Percentiles rank a stretch among this genome's conserved stretches.
Conservation (phyloP, 148 eudicot genomes). For the Limonium bicolor region DNA sequence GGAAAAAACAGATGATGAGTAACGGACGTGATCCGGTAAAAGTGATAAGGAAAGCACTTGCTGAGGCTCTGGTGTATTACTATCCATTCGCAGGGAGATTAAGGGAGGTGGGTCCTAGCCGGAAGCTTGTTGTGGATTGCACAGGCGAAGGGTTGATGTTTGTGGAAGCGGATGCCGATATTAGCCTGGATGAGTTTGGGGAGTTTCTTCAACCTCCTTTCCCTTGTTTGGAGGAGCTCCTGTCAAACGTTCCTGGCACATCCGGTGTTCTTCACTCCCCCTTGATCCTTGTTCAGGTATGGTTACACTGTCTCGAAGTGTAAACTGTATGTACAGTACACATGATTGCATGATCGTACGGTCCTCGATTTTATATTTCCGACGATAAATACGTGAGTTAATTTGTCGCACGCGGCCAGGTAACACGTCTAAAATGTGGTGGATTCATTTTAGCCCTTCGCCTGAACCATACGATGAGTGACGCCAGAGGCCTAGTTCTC, state of each 20-base stretch:
- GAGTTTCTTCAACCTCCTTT: constrained; percentile 10
- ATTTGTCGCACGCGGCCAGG: too few species aligned
- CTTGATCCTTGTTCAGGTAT: constrained; percentile 18
- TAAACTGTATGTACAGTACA: too few species aligned
- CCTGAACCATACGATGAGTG: neutral
- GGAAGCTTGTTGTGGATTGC: constrained; percentile 18
- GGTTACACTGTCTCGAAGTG: too few species aligned
- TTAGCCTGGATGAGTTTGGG: constrained; percentile 10
- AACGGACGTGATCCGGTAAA: constrained; percentile 6
- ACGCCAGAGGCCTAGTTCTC: neutral
- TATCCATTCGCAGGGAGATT: constrained; percentile 22
- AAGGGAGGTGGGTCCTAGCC: neutral
- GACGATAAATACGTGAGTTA: too few species aligned
- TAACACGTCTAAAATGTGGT: constrained; percentile 5
- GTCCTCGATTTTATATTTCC: too few species aligned
- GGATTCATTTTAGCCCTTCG: constrained; percentile 2
- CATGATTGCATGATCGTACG: too few species aligned
- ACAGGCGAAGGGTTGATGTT: constrained; percentile 19
- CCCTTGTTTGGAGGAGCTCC: constrained; percentile 9
- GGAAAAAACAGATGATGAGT: neutral
- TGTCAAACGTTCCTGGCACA: constrained; percentile 14
- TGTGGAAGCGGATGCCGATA: constrained; percentile 18
- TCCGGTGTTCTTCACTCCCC: constrained; percentile 10
- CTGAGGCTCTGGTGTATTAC: constrained; percentile 11
- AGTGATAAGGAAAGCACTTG: constrained; percentile 8